phyloP scores from a whole-genome alignment of 176 grass and related monocot genomes.

The Ensete glaucum region DNA sequence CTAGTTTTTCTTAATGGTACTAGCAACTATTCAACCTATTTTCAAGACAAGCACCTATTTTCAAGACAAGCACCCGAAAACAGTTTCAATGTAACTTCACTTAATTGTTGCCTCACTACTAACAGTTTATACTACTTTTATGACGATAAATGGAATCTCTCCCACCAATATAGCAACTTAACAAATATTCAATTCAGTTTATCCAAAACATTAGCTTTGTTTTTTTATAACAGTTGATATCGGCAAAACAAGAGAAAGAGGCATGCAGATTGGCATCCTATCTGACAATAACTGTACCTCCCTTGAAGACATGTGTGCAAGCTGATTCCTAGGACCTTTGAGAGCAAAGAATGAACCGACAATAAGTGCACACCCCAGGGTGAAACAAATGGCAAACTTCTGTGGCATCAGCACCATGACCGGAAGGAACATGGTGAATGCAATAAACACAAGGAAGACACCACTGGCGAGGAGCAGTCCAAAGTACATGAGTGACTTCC shows the following conservation, averaged over 20 bases:
- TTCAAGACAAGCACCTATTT: background rate
- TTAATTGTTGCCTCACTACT: too few relatives aligned
- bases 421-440: constrained; percentile 91
- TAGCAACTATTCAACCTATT: background rate
- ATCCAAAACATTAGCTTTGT: background rate
- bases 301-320: constrained; percentile 87
- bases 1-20: too few relatives aligned
- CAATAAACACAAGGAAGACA: constrained; percentile 77
- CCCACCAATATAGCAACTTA: background rate
- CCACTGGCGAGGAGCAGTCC: constrained; percentile 79
- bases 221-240: background rate
- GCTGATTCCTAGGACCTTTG: constrained; percentile 85
- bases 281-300: constrained; percentile 38
- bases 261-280: background rate
- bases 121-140: too few relatives aligned
- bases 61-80: background rate
- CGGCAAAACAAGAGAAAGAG: background rate
- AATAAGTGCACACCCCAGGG: constrained; percentile 69
- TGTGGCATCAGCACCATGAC: constrained; percentile 94
- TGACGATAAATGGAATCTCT: background rate
- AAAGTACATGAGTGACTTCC: constrained; percentile 82
- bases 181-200: too few relatives aligned
- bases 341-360: constrained; percentile 94
- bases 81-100: background rate
- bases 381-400: constrained; percentile 96